Percentiles rank a stretch among this genome's conserved stretches.
Conservation (phyloP, 306 rosid species). For the Glycine latifolia region DNA sequence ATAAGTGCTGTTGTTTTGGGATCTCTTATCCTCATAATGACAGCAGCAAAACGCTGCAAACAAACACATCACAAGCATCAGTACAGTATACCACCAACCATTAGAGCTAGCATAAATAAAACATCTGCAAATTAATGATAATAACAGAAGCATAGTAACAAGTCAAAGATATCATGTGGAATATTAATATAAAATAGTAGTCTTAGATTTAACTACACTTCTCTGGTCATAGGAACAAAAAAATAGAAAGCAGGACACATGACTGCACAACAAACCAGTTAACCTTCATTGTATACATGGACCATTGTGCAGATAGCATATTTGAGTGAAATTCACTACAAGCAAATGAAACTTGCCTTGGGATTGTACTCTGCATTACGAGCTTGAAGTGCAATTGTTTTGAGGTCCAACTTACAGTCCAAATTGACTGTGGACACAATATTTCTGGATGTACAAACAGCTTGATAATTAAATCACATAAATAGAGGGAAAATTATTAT, state of each 20-base stretch:
- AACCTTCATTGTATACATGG: neutral
- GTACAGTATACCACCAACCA: neutral
- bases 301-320: neutral
- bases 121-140: neutral
- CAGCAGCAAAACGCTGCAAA: constrained; percentile 96
- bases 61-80: constrained; percentile 35
- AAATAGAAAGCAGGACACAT: neutral
- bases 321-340: constrained; percentile 6
- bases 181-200: constrained; percentile 8
- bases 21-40: constrained; percentile 97
- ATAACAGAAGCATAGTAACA: neutral
- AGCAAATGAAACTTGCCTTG: constrained; percentile 61
- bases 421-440: constrained; percentile 94
- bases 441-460: constrained; percentile 60
- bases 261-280: neutral
- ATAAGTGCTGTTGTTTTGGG: constrained; percentile 96
- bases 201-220: constrained; percentile 28
- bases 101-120: neutral
- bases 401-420: constrained; percentile 94
- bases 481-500: constrained; percentile 1
- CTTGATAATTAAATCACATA: constrained; percentile 22
- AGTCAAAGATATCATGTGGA: neutral
- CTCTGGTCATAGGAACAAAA: neutral
- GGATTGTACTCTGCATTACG: constrained; percentile 99
- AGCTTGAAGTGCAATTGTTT: constrained; percentile 89